Conservation (phyloP, 495 filamentous ascomycete genomes). For the Penicillium maclennaniae region DNA sequence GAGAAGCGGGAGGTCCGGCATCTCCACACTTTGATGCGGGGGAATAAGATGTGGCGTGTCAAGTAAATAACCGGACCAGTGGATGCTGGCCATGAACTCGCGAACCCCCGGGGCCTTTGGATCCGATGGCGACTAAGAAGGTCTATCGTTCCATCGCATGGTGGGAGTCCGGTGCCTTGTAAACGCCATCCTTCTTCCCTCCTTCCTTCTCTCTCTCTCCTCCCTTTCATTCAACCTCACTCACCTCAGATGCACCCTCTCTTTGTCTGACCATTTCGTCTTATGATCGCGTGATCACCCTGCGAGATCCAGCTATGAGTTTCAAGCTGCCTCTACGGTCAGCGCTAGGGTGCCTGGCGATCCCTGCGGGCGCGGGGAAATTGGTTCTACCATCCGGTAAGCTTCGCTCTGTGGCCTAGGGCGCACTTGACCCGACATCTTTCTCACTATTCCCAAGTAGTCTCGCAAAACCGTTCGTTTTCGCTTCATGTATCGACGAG, state of each 20-base stretch:
- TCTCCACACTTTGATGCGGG: slow-evolving; percentile 6
- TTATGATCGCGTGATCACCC: neutral
- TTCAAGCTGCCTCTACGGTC: slow-evolving; percentile 28
- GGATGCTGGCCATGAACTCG: neutral
- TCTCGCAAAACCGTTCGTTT: slow-evolving; percentile 13
- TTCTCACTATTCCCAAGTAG: slow-evolving; percentile 14
- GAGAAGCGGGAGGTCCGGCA: slow-evolving; percentile 8
- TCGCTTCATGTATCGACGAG: neutral
- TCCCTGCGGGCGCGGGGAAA: slow-evolving; percentile 25
- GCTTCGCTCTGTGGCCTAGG: slow-evolving; percentile 2
- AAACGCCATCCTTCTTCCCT: neutral
- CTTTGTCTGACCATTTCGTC: neutral
- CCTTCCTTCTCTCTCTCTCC: neutral
- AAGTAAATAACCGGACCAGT: neutral
- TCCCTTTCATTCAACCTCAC: slow-evolving; percentile 1
- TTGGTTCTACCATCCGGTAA: slow-evolving; percentile 23
- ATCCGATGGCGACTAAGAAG: neutral
- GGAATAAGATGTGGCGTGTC: slow-evolving; percentile 6
- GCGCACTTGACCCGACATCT: neutral
- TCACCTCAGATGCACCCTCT: slow-evolving; percentile 3
- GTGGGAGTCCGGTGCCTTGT: neutral
- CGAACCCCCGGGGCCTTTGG: neutral
- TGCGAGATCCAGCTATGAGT: slow-evolving; percentile 28
- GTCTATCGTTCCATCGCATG: slow-evolving; percentile 10
- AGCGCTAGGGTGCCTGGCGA: slow-evolving; percentile 31